Conservation (phyloP, 2,329 filamentous ascomycete genomes). For the Paraphoma sp. region DNA sequence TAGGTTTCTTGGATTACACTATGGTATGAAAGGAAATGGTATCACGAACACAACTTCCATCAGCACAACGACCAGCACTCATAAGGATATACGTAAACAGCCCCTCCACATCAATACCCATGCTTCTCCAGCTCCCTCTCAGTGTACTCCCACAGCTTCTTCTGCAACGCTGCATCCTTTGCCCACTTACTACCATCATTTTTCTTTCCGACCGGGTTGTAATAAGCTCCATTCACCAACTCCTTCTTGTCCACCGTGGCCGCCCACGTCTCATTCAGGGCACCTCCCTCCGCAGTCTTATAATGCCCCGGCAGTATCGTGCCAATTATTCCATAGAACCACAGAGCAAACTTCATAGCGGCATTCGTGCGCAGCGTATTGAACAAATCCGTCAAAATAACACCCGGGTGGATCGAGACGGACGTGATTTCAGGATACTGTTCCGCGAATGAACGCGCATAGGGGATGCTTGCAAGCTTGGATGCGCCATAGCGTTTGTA, state of each 20-base stretch:
- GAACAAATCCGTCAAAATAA: conserved; percentile 56
- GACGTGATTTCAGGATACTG: conserved; percentile 55
- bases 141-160: conserved; percentile 49
- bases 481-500: conserved; percentile 55
- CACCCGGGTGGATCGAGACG: conserved; percentile 57
- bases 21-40: background rate
- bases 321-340: conserved; percentile 31
- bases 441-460: conserved; percentile 50
- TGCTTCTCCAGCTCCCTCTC: conserved; percentile 42
- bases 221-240: conserved; percentile 53
- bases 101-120: conserved; percentile 29
- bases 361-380: conserved; percentile 25
- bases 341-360: conserved; percentile 31
- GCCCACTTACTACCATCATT: conserved; percentile 30
- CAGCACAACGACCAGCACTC: background rate
- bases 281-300: conserved; percentile 39
- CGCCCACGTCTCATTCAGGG: conserved; percentile 54
- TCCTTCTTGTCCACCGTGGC: conserved; percentile 41
- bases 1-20: background rate
- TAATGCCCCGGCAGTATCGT: conserved; percentile 39
- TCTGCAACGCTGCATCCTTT: conserved; percentile 39
- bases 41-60: background rate
- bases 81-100: background rate
- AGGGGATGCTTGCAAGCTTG: conserved; percentile 60
- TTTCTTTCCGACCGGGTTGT: conserved; percentile 42